Percentiles rank a stretch among this genome's conserved stretches.
phyloP scores from a whole-genome alignment of 352 stramenopile species.

The Globisporangium sylvaticum region DNA sequence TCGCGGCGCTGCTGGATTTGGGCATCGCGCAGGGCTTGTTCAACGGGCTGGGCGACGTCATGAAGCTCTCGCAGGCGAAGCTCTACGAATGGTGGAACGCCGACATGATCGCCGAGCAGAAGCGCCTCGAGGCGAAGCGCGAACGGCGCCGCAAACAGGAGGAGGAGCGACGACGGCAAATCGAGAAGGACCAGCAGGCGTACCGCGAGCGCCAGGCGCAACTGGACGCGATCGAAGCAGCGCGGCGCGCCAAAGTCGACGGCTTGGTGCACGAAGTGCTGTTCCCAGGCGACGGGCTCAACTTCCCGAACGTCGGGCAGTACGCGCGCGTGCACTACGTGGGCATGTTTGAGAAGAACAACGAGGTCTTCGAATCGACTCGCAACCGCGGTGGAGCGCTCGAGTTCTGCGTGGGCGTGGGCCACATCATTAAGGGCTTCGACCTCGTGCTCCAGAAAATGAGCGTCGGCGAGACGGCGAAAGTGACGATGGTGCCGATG shows the following conservation, averaged over 20 bases:
- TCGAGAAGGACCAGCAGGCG: conserved; percentile 33
- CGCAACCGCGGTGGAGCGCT: conserved; percentile 51
- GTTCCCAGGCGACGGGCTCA: conserved; percentile 52
- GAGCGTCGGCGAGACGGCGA: conserved; percentile 70
- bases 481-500: conserved; percentile 54
- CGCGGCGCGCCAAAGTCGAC: conserved; percentile 33
- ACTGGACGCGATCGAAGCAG: conserved; percentile 38
- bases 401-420: conserved; percentile 70
- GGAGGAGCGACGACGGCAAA: conserved; percentile 40
- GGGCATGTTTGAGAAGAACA: conserved; percentile 44
- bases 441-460: conserved; percentile 69
- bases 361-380: conserved; percentile 64
- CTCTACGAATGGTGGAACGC: conserved; percentile 68
- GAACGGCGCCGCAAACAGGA: conserved; percentile 43
- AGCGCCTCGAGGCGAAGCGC: conserved; percentile 51
- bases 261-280: conserved; percentile 47
- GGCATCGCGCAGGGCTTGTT: conserved; percentile 63
- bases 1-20: conserved; percentile 47
- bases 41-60: conserved; percentile 59
- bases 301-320: conserved; percentile 55
- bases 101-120: conserved; percentile 62
- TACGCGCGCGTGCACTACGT: conserved; percentile 74
- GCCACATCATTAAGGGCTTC: conserved; percentile 65
- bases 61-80: conserved; percentile 40
- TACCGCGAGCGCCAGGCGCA: conserved; percentile 44